These are phyloP conservation scores for Ilyonectria mors-panacis DNA, from an alignment of 2,329 filamentous ascomycete genomes.

Conservation along the genomic window DNA sequence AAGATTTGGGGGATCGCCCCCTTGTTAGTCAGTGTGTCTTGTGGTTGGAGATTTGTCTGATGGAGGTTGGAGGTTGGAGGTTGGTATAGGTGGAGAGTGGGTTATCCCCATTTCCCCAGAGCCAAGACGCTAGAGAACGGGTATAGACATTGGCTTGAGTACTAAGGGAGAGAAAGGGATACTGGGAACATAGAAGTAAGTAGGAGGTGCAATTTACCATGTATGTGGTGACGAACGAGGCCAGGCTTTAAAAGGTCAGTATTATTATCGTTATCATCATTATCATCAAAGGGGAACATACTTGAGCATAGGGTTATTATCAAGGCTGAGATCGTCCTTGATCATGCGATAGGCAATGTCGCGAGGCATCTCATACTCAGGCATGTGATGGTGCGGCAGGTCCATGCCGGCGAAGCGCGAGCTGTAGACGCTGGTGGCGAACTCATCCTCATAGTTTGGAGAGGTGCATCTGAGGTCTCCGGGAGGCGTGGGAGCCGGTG, in stretches of 20 bases:
- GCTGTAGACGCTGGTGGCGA: conserved; percentile 89
- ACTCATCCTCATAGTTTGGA: conserved; percentile 69
- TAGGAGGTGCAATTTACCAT: conserved; percentile 72
- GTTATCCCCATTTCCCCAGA: conserved; percentile 4
- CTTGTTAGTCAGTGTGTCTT: conserved; percentile 34
- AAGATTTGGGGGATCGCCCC: not conserved
- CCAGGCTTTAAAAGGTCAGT: conserved; percentile 71
- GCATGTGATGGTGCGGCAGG: conserved; percentile 88
- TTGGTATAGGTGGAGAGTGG: conserved; percentile 7
- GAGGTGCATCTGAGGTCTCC: conserved; percentile 60
- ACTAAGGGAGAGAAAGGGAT: conserved; percentile 4
- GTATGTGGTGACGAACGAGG: conserved; percentile 95
- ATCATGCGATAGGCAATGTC: conserved; percentile 98
- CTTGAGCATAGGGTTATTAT: conserved; percentile 92
- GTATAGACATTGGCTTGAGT: conserved; percentile 9
- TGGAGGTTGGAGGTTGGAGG: not conserved
- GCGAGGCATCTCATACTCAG: conserved; percentile 89
- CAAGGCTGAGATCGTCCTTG: conserved; percentile 92
- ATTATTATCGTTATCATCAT: not conserved
- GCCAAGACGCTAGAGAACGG: conserved; percentile 20
- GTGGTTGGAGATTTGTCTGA: not conserved
- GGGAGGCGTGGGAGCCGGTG: conserved; percentile 42
- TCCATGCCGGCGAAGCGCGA: conserved; percentile 86
- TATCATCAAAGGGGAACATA: conserved; percentile 54
- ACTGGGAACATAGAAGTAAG: conserved; percentile 23